phyloP scores from a whole-genome alignment of 2,329 filamentous ascomycete genomes.

The Zymoseptoria ardabiliae region DNA sequence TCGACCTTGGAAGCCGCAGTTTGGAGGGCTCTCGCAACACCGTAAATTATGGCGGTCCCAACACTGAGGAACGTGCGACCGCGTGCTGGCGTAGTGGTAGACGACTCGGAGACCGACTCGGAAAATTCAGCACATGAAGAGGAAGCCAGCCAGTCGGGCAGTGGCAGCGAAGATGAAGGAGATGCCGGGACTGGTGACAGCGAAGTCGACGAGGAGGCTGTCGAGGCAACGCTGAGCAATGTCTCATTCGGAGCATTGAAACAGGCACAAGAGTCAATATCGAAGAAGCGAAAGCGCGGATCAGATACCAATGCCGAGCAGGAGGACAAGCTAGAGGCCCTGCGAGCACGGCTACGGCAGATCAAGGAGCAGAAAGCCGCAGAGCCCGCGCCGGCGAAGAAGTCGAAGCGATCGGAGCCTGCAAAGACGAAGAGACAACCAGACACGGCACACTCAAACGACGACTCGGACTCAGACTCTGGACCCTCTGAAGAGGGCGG shows the following conservation, averaged over 20 bases:
- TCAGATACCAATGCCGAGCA: slow-evolving; percentile 32
- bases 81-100: slow-evolving; percentile 7
- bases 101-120: slow-evolving; percentile 5
- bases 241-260: slow-evolving; percentile 88
- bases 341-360: slow-evolving; percentile 39
- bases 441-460: slow-evolving; percentile 16
- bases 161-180: slow-evolving; percentile 25
- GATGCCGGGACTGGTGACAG: slow-evolving; percentile 21
- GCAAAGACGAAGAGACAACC: slow-evolving; percentile 9
- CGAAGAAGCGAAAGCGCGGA: slow-evolving; percentile 38
- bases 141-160: slow-evolving; percentile 14
- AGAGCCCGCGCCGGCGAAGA: background rate
- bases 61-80: slow-evolving; percentile 14
- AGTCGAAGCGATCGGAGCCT: background rate
- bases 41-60: slow-evolving; percentile 3
- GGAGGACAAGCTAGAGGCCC: slow-evolving; percentile 40
- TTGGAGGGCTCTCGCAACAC: background rate
- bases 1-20: background rate
- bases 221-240: slow-evolving; percentile 43
- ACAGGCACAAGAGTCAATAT: slow-evolving; percentile 69
- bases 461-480: slow-evolving; percentile 29
- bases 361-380: slow-evolving; percentile 36
- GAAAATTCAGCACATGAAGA: slow-evolving; percentile 24
- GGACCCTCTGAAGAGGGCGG: slow-evolving; percentile 35
- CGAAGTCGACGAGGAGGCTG: slow-evolving; percentile 35